phyloP scores from a whole-genome alignment of 805 yeast genomes.

The Millerago galiae region DNA sequence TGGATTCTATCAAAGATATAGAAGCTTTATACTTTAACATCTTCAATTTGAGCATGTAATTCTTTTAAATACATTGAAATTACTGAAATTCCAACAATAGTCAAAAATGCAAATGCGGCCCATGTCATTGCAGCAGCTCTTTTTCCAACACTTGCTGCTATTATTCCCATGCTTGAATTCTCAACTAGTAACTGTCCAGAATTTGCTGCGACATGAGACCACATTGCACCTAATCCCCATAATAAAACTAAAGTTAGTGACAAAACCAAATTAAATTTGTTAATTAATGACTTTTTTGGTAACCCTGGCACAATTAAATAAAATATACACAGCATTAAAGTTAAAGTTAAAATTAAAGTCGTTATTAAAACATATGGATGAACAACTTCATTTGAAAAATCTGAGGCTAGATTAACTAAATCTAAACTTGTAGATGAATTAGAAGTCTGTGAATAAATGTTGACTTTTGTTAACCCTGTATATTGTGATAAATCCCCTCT shows the following conservation, averaged over 20 bases:
- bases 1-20: conserved; percentile 19
- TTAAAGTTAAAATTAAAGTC: conserved; percentile 36
- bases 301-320: conserved; percentile 43
- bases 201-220: conserved; percentile 51
- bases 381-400: conserved; percentile 39
- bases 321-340: conserved; percentile 34
- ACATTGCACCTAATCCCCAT: conserved; percentile 64
- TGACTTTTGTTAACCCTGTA: conserved; percentile 26
- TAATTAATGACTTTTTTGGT: conserved; percentile 32
- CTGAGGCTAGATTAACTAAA: conserved; percentile 39
- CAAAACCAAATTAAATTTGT: conserved; percentile 25
- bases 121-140: conserved; percentile 56
- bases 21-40: conserved; percentile 10
- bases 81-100: conserved; percentile 35
- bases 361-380: conserved; percentile 51
- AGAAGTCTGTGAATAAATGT: conserved; percentile 27
- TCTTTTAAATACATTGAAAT: conserved; percentile 31
- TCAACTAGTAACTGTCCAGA: conserved; percentile 39
- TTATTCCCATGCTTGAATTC: conserved; percentile 43
- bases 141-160: conserved; percentile 38
- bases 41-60: conserved; percentile 19
- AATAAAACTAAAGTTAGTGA: conserved; percentile 34
- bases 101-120: conserved; percentile 47
- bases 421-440: conserved; percentile 33
- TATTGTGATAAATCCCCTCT: conserved; percentile 24